phyloP scores from a whole-genome alignment of 1,284 basidiomycete species.

The Meripilus lineatus region DNA sequence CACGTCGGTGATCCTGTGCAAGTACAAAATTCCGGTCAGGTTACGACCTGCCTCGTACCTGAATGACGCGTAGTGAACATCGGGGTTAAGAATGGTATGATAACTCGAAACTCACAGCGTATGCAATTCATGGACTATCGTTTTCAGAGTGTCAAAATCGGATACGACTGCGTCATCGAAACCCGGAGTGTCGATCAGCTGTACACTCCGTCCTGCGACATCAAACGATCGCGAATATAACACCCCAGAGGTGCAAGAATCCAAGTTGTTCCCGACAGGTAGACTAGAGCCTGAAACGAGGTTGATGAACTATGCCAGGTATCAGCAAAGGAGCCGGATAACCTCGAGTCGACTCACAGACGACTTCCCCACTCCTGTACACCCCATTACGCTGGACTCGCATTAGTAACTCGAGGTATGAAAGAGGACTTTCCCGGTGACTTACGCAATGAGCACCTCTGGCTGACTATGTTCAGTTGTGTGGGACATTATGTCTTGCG shows the following conservation, averaged over 20 bases:
- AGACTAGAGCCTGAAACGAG: slow-evolving; percentile 15
- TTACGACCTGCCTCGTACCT: slow-evolving; percentile 34
- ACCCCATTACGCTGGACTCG: slow-evolving; percentile 17
- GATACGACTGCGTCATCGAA: slow-evolving; percentile 35
- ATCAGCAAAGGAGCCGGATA: neutral
- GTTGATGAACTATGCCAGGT: slow-evolving; percentile 19
- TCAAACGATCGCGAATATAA: slow-evolving; percentile 20
- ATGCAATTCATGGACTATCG: slow-evolving; percentile 19
- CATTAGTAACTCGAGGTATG: too few relatives aligned
- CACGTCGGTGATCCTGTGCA: slow-evolving; percentile 49
- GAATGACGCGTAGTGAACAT: neutral
- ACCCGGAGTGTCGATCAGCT: slow-evolving; percentile 33
- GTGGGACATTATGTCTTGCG: too few relatives aligned
- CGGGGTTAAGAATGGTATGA: neutral
- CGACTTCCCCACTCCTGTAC: slow-evolving; percentile 20
- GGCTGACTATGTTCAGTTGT: too few relatives aligned
- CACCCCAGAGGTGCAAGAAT: slow-evolving; percentile 17
- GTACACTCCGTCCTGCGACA: slow-evolving; percentile 21
- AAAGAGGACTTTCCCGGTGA: too few relatives aligned
- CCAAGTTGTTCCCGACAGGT: slow-evolving; percentile 12
- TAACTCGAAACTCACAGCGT: slow-evolving; percentile 1
- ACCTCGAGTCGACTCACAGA: slow-evolving; percentile 9
- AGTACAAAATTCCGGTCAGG: slow-evolving; percentile 46
- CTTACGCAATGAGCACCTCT: too few relatives aligned
- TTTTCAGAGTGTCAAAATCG: slow-evolving; percentile 35